Percentiles rank a stretch among this genome's conserved stretches.
phyloP scores from a whole-genome alignment of 768 basidiomycete genomes.

The Trametes elegans region DNA sequence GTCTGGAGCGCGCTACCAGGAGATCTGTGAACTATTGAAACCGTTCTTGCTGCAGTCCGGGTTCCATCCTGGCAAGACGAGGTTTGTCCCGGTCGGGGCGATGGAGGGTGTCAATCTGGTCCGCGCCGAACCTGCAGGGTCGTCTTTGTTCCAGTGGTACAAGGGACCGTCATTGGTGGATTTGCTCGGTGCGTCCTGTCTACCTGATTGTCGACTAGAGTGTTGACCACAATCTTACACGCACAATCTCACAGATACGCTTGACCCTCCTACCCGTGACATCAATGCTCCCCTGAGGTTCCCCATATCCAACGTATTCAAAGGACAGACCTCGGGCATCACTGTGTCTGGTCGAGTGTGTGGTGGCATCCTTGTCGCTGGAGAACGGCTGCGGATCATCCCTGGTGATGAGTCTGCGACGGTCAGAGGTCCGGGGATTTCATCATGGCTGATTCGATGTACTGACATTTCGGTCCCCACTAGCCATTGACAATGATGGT shows the following conservation, averaged over 20 bases:
- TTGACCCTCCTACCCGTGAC: constrained; percentile 80
- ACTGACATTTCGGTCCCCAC: neutral
- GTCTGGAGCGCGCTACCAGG: constrained; percentile 79
- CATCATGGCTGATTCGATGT: neutral
- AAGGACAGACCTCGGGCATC: constrained; percentile 73
- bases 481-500: constrained; percentile 87
- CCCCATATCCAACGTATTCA: constrained; percentile 95
- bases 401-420: constrained; percentile 90
- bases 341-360: constrained; percentile 83
- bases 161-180: constrained; percentile 81
- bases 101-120: constrained; percentile 87
- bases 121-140: constrained; percentile 44
- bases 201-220: neutral
- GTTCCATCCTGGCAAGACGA: constrained; percentile 73
- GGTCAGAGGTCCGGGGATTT: constrained; percentile 59
- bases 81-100: constrained; percentile 87
- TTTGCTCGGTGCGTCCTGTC: constrained; percentile 58
- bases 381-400: constrained; percentile 80
- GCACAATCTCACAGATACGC: constrained; percentile 62
- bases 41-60: constrained; percentile 89
- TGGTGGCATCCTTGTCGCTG: constrained; percentile 88
- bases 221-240: constrained; percentile 37
- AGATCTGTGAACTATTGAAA: constrained; percentile 70
- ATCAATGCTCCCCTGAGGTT: constrained; percentile 76
- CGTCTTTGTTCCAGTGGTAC: constrained; percentile 71